A percentile compares a stretch with the other conserved stretches of the same genome.
These are phyloP conservation scores for Protomyces inouyei DNA, from an alignment of 1,139 yeast genomes.

Conservation along the genomic window DNA sequence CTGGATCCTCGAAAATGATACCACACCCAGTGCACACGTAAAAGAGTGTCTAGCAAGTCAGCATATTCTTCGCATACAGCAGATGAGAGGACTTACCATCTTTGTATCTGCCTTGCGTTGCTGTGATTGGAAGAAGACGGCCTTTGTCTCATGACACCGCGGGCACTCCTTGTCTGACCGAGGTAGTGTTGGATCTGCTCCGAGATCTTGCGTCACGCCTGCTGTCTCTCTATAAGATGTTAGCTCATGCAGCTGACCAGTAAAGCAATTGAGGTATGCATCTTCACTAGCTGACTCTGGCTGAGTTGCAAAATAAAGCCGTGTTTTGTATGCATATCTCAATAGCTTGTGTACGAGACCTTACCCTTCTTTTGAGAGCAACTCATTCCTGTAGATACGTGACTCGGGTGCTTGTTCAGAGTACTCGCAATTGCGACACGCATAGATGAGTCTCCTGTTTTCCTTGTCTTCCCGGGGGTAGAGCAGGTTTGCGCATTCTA, in stretches of 20 bases:
- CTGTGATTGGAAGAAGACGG: constrained; percentile 95
- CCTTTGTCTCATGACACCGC: constrained; percentile 75
- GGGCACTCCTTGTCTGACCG: constrained; percentile 74
- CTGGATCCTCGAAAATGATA: constrained; percentile 51
- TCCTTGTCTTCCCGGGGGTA: constrained; percentile 94
- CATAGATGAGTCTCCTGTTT: constrained; percentile 64
- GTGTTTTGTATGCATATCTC: too few species aligned
- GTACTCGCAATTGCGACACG: constrained; percentile 92
- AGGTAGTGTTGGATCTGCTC: constrained; percentile 81
- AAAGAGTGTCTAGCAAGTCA: constrained; percentile 47
- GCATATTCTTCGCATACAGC: not conserved
- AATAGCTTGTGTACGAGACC: not conserved
- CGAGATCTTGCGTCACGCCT: constrained; percentile 95
- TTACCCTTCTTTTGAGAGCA: constrained; percentile 67
- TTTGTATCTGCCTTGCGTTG: constrained; percentile 92
- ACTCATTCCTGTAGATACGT: constrained; percentile 85
- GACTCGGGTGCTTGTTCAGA: constrained; percentile 88
- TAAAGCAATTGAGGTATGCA: not conserved
- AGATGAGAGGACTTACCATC: constrained; percentile 45
- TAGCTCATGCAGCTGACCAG: not conserved
- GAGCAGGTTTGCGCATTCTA: constrained; percentile 77
- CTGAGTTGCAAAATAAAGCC: too few species aligned
- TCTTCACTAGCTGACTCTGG: too few species aligned
- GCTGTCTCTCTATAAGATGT: constrained; percentile 61
- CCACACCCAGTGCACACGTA: constrained; percentile 88